A percentile compares a stretch with the other conserved stretches of the same genome.
Conservation (phyloP, 768 basidiomycete species). For the Candolleomyces aberdarensis region DNA sequence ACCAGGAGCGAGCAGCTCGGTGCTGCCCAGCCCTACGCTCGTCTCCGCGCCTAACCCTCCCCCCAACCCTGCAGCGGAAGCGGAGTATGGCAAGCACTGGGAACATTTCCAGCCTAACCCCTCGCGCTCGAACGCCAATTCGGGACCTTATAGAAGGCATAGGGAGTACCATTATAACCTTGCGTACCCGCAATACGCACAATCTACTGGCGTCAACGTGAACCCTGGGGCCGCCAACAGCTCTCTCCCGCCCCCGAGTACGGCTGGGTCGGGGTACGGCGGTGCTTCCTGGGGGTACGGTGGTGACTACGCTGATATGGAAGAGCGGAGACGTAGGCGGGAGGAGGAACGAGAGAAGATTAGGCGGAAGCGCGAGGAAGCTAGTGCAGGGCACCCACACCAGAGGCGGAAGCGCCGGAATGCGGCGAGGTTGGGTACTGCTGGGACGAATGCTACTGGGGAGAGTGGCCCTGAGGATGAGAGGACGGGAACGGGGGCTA, state of each 20-base stretch:
- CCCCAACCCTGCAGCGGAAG: no score
- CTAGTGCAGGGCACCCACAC: no score
- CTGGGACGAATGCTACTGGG: neutral
- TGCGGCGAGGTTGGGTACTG: conserved; percentile 9
- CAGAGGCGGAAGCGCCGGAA: conserved; percentile 15
- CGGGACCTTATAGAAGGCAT: conserved; percentile 7
- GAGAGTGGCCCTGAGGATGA: neutral
- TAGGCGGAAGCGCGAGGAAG: neutral
- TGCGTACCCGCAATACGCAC: conserved; percentile 8
- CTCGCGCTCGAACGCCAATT: conserved; percentile 3
- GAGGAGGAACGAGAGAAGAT: neutral
- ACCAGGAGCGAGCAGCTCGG: no score
- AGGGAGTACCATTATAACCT: conserved; percentile 8
- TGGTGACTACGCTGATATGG: neutral
- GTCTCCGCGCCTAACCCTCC: no score
- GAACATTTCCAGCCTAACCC: conserved; percentile 11
- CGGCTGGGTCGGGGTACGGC: neutral
- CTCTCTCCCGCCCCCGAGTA: neutral
- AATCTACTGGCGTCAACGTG: neutral
- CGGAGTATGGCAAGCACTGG: neutral
- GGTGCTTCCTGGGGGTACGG: neutral
- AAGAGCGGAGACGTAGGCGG: neutral
- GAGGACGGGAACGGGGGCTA: conserved; percentile 3
- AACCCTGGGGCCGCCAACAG: neutral
- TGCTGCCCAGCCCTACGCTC: no score